These are phyloP conservation scores for Penicillium taxi DNA, from an alignment of 495 filamentous ascomycete genomes.

Conservation along the genomic window DNA sequence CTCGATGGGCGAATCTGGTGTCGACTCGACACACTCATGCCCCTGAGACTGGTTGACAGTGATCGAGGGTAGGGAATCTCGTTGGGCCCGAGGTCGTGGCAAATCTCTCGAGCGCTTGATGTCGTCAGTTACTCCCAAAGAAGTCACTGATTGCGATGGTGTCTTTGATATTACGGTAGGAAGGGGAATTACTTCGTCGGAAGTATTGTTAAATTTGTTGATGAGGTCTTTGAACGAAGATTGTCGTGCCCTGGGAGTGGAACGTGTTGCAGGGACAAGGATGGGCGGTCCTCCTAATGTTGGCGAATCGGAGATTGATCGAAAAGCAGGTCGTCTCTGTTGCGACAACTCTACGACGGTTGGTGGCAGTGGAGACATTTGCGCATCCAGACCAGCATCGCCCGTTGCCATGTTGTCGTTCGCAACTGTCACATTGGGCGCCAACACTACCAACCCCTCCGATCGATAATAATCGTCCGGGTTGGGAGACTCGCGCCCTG, in stretches of 20 bases:
- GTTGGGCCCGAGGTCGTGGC: conserved; percentile 22
- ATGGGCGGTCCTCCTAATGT: conserved; percentile 14
- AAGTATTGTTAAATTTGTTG: conserved; percentile 52
- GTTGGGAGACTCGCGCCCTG: conserved; percentile 37
- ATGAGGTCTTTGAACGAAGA: conserved; percentile 54
- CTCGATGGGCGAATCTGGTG: conserved; percentile 1
- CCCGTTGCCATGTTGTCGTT: conserved; percentile 18
- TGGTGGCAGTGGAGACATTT: conserved; percentile 25
- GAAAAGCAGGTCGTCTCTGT: conserved; percentile 19
- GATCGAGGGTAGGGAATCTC: conserved; percentile 13
- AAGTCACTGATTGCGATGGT: too few species aligned
- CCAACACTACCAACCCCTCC: conserved; percentile 18
- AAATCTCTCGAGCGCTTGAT: conserved; percentile 19
- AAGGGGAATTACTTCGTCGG: conserved; percentile 46
- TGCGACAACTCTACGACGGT: conserved; percentile 19
- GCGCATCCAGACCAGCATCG: conserved; percentile 10
- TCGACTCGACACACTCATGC: conserved; percentile 8
- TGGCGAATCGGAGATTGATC: conserved; percentile 34
- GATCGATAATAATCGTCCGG: conserved; percentile 48
- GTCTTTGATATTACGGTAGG: too few species aligned
- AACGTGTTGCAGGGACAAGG: conserved; percentile 9
- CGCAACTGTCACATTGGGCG: conserved; percentile 19
- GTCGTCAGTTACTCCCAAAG: too few species aligned
- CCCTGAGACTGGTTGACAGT: conserved; percentile 5
- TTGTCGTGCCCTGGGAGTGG: conserved; percentile 31